Evolutionary conservation across 202 grass and related monocot species (phyloP).

Genomic region (Carex arenaria): DNA sequence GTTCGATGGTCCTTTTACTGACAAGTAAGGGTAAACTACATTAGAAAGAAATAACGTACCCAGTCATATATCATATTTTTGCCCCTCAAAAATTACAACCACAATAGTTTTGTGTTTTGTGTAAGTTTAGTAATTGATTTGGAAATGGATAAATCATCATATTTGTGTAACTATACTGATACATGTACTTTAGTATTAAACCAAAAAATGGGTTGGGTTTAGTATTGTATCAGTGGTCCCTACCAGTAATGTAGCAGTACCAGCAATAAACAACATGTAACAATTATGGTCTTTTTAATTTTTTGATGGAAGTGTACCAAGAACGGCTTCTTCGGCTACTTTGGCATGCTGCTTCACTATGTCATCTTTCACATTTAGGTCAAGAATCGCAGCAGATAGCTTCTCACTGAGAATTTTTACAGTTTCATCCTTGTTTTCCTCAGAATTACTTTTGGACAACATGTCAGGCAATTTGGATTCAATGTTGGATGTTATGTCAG

Average conservation of each 20-base stretch:
- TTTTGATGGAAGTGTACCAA: conserved; percentile 39
- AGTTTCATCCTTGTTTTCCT: conserved; percentile 34
- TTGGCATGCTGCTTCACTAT: conserved; percentile 87
- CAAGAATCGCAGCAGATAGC: conserved; percentile 54
- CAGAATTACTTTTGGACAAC: conserved; percentile 10
- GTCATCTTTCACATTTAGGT: conserved; percentile 76
- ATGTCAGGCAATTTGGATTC: conserved; percentile 29
- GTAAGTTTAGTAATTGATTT: not conserved
- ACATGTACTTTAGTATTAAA: not conserved
- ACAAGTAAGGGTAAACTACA: not conserved
- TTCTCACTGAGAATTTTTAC: conserved; percentile 65
- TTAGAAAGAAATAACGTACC: not conserved
- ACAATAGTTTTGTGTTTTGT: not conserved
- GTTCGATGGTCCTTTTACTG: not conserved
- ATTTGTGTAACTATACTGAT: not conserved
- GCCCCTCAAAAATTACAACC: not conserved
- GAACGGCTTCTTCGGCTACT: conserved; percentile 92
- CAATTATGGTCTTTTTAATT: not conserved
- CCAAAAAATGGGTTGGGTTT: not conserved
- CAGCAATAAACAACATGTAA: not conserved
- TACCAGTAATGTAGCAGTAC: not conserved
- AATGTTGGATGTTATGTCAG: conserved; percentile 41
- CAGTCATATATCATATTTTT: not conserved
- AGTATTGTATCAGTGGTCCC: not conserved
- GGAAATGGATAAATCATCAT: not conserved